A percentile compares a stretch with the other conserved stretches of the same genome.
These are phyloP conservation scores for Plasmodium malariae DNA, from an alignment of 169 alveolate genomes.

Conservation along the genomic window DNA sequence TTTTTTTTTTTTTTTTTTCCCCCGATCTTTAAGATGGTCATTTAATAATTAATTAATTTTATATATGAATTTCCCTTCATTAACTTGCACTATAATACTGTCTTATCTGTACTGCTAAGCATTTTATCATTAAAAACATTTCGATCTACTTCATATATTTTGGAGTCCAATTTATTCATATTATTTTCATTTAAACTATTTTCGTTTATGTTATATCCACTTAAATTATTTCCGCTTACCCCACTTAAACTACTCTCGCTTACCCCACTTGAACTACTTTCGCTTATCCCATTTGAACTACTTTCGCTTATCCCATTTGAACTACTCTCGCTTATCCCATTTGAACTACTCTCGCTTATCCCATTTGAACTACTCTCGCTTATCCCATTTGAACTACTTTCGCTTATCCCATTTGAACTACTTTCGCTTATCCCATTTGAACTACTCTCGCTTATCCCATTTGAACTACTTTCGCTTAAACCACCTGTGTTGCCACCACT, in stretches of 20 bases:
- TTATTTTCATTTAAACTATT: conserved; percentile 8
- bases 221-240: not conserved
- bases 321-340: conserved; percentile 5
- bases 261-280: not conserved
- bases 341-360: not conserved
- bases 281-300: not conserved
- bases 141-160: conserved; percentile 23
- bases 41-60: not conserved
- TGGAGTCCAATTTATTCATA: conserved; percentile 8
- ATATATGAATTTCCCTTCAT: not conserved
- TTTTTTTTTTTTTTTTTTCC: too few relatives aligned
- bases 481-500: not conserved
- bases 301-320: not conserved
- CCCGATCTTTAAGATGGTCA: not conserved
- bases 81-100: not conserved
- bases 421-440: not conserved
- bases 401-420: not conserved
- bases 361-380: not conserved
- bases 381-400: not conserved
- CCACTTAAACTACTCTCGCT: not conserved
- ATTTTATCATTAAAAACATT: conserved; percentile 23
- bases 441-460: conserved; percentile 5
- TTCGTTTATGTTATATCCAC: not conserved
- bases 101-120: conserved; percentile 26
- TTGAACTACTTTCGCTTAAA: not conserved